Base-by-base conservation (phyloP, 768 basidiomycete species). In the Termitomyces sp. region DNA sequence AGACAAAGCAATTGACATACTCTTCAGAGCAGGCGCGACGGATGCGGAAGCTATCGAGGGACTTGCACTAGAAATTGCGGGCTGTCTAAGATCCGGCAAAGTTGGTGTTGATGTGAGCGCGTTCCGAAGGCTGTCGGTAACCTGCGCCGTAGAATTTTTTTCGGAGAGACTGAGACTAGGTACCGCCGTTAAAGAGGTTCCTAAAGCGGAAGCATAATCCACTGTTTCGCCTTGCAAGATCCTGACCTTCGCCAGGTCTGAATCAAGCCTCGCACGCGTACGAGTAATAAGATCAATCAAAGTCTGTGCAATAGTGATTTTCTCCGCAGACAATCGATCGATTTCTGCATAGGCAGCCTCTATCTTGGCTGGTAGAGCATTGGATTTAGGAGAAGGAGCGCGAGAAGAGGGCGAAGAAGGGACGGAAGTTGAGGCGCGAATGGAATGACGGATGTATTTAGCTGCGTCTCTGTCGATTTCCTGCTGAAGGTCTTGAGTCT, bases 381-480 rank as follows among this genome's bases (percentile, higher is more conserved):
- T 64, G 42, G 72, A 70, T 63, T 74, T 77, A 4, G 74, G 73
- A 5, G 74, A 75, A 6, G 75, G 71, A 3, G 74, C 69, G 16
- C 72, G 70, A 37, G 74, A 63, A 31, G 66, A 64, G 16, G 70
- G 64, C 13, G 66, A 66, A 16, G 67, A 68, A 57, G 62, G 72
- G 41, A 60, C 58, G 31, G 64, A 58, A 18, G 67, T 54, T 39
- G 69, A 66, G 9, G 69, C 65, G 10, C 74, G 73, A 36, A 79
- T 65, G 6, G 76, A 72, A 62, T 78, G 76, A 28, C 79, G 78
- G 57, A 83, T 79, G 66, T 82, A 83, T 61, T 73, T 73, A 6
- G 76, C 68, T 5, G 77, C 71, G 58, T 81, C 79, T 61, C 70
- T 73, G 68, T 81, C 77, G 45, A 82, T 80, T 55, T 82, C 79